A percentile compares a stretch with the other conserved stretches of the same genome.
Evolutionary conservation across 2,329 filamentous ascomycete species (phyloP).

Genomic region (Mariannaea elegans): DNA sequence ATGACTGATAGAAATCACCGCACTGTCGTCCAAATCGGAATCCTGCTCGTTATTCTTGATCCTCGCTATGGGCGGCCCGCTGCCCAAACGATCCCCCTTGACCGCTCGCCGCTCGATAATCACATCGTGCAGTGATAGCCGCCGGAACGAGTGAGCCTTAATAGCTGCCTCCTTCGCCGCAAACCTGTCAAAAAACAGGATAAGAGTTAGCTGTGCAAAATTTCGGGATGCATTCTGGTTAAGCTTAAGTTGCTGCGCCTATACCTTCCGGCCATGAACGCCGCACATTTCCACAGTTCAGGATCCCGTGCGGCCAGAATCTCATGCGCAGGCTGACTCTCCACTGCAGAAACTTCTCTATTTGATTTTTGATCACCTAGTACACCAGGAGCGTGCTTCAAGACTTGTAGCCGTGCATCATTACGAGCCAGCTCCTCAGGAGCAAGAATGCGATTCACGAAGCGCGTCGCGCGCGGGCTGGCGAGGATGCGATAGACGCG

Average conservation of each 20-base stretch:
- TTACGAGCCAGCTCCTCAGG: slow-evolving; percentile 43
- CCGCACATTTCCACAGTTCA: slow-evolving; percentile 46
- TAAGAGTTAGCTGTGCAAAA: neutral
- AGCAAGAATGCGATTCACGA: slow-evolving; percentile 59
- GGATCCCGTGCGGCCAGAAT: slow-evolving; percentile 23
- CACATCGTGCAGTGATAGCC: slow-evolving; percentile 70
- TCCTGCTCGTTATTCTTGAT: slow-evolving; percentile 45
- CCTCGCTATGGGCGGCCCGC: slow-evolving; percentile 56
- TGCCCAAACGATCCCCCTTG: slow-evolving; percentile 42
- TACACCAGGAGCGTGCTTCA: slow-evolving; percentile 2
- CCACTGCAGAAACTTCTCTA: neutral
- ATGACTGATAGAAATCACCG: slow-evolving; percentile 84
- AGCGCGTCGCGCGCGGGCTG: slow-evolving; percentile 51
- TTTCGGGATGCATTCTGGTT: neutral
- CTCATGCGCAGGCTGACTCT: neutral
- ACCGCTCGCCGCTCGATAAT: slow-evolving; percentile 48
- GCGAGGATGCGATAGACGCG: slow-evolving; percentile 70
- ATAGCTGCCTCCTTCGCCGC: slow-evolving; percentile 80
- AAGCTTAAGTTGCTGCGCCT: neutral
- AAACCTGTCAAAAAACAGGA: slow-evolving; percentile 54
- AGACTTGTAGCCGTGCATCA: slow-evolving; percentile 33
- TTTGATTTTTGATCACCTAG: neutral
- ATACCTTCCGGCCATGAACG: slow-evolving; percentile 49
- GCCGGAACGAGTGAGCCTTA: slow-evolving; percentile 72
- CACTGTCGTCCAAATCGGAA: slow-evolving; percentile 59